Conservation (phyloP, 768 basidiomycete species). For the Mycena indigotica region DNA sequence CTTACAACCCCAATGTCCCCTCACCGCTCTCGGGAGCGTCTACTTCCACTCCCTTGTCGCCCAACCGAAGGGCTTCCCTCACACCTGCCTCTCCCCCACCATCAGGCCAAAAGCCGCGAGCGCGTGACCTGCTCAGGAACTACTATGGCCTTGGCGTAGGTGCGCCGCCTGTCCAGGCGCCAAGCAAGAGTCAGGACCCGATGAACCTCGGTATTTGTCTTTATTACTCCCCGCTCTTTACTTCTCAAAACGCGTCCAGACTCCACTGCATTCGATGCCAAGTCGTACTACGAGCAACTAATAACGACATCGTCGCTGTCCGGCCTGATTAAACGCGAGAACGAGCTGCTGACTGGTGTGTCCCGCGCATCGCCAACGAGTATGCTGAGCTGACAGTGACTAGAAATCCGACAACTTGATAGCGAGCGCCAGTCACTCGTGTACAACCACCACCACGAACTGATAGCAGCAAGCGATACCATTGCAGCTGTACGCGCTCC, state of each 20-base stretch:
- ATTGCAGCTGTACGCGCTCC: slow-evolving; percentile 86
- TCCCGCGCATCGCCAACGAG: background rate
- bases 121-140: slow-evolving; percentile 77
- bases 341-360: slow-evolving; percentile 74
- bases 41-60: slow-evolving; percentile 24
- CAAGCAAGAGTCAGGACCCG: slow-evolving; percentile 64
- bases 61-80: slow-evolving; percentile 24
- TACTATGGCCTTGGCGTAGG: slow-evolving; percentile 87
- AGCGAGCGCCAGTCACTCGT: slow-evolving; percentile 89
- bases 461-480: slow-evolving; percentile 91
- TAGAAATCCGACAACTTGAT: slow-evolving; percentile 87
- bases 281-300: slow-evolving; percentile 81
- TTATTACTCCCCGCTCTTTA: background rate
- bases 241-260: slow-evolving; percentile 44
- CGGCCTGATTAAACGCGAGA: slow-evolving; percentile 75
- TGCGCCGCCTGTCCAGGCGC: slow-evolving; percentile 52
- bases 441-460: slow-evolving; percentile 94
- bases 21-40: slow-evolving; percentile 18
- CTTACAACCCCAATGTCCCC: slow-evolving; percentile 18
- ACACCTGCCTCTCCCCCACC: slow-evolving; percentile 35
- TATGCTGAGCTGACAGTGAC: too few relatives aligned
- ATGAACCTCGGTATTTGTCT: slow-evolving; percentile 72
- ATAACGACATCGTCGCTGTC: slow-evolving; percentile 81
- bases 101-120: slow-evolving; percentile 51
- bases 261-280: slow-evolving; percentile 80